phyloP scores from a whole-genome alignment of 257 asterid genomes.

The Leptodermis oblonga region DNA sequence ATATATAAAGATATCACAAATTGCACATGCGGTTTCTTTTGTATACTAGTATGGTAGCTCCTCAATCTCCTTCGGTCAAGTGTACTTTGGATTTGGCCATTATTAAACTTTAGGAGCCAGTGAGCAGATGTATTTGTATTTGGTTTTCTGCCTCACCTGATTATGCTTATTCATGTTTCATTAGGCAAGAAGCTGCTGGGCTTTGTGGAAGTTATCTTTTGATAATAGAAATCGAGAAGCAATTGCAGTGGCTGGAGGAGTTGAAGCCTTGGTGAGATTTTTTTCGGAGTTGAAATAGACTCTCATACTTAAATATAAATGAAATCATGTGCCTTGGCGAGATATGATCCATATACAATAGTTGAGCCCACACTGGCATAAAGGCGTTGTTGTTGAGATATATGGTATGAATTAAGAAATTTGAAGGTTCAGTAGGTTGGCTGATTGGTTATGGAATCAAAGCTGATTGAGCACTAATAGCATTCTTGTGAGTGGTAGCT shows the following conservation, averaged over 20 bases:
- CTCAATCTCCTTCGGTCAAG: not conserved
- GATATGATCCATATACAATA: not conserved
- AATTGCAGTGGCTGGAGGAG: conserved; percentile 84
- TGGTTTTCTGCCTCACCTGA: not conserved
- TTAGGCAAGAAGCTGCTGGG: conserved; percentile 98
- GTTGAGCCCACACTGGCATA: no score
- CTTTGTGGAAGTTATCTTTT: conserved; percentile 84
- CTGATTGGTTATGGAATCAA: not conserved
- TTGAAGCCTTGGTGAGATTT: conserved; percentile 76
- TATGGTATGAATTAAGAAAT: not conserved
- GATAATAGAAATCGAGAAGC: conserved; percentile 89
- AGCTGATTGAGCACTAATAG: not conserved
- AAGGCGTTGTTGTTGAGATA: no score
- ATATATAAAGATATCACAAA: not conserved
- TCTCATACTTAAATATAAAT: not conserved
- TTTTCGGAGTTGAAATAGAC: conserved; percentile 4
- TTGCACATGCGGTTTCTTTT: not conserved
- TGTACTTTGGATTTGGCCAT: no score
- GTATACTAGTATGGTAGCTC: not conserved
- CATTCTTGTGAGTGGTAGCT: not conserved
- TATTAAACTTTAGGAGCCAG: not conserved
- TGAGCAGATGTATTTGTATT: no score
- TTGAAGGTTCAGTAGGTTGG: not conserved
- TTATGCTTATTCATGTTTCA: conserved; percentile 3
- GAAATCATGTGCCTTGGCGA: no score